These are phyloP conservation scores for Mycena alexandri DNA, from an alignment of 768 basidiomycete species.

Conservation along the genomic window DNA sequence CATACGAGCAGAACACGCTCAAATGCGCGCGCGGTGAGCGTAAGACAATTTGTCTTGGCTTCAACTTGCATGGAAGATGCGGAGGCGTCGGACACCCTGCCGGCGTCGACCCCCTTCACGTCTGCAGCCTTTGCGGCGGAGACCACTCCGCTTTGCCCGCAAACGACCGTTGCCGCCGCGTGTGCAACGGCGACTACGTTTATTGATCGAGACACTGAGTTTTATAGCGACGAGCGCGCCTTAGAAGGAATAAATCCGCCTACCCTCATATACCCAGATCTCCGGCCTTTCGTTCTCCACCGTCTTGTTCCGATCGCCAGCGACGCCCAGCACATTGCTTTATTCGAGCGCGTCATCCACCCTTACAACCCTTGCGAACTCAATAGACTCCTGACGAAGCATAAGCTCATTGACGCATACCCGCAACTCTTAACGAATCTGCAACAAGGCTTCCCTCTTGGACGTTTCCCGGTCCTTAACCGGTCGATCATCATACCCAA, in stretches of 20 bases:
- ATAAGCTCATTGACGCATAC: no score
- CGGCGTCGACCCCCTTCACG: slow-evolving; percentile 35
- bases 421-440: no score
- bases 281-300: no score
- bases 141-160: slow-evolving; percentile 45
- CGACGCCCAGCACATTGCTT: no score
- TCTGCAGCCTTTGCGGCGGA: slow-evolving; percentile 49
- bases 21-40: neutral
- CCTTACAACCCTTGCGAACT: no score
- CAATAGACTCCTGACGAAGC: no score
- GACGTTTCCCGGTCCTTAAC: slow-evolving; percentile 25
- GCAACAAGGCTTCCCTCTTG: no score
- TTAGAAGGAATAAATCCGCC: no score
- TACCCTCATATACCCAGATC: no score
- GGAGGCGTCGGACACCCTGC: neutral
- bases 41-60: neutral
- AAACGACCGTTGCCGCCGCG: slow-evolving; percentile 32
- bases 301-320: no score
- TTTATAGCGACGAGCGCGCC: no score
- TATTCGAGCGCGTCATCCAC: no score
- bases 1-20: neutral
- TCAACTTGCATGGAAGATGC: neutral
- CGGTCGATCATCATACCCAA: slow-evolving; percentile 32
- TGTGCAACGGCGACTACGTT: slow-evolving; percentile 30
- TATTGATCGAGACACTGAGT: slow-evolving; percentile 8